These are phyloP conservation scores for Saturnispora galanensis DNA, from an alignment of 805 yeast species.

Conservation along the genomic window DNA sequence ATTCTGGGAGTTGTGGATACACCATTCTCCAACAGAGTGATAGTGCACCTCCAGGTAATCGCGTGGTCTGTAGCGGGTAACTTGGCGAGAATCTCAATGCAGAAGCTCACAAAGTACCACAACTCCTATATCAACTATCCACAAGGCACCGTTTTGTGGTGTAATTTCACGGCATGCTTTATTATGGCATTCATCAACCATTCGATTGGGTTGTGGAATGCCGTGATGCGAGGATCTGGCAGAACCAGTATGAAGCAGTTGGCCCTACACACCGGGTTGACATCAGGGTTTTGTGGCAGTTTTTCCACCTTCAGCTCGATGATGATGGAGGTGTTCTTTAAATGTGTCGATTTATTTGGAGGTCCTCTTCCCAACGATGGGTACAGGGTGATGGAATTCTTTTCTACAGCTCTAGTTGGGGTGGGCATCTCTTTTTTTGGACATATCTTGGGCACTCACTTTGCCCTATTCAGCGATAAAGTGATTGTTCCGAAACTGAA, in stretches of 20 bases:
- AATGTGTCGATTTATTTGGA: constrained; percentile 33
- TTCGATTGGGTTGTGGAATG: constrained; percentile 12
- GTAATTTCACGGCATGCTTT: constrained; percentile 64
- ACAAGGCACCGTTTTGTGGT: constrained; percentile 48
- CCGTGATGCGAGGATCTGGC: constrained; percentile 4
- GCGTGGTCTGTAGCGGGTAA: constrained; percentile 13
- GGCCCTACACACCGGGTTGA: constrained; percentile 47
- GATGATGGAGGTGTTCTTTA: constrained; percentile 43
- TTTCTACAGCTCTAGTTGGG: constrained; percentile 54
- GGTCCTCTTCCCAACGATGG: constrained; percentile 46
- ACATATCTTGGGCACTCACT: constrained; percentile 47
- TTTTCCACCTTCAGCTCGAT: constrained; percentile 69
- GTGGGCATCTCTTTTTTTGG: constrained; percentile 53
- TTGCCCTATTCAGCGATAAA: constrained; percentile 16
- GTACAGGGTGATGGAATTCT: constrained; percentile 69
- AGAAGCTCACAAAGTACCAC: constrained; percentile 11
- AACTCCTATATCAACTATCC: constrained; percentile 13
- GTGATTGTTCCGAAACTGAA: constrained; percentile 7
- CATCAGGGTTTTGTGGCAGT: constrained; percentile 80
- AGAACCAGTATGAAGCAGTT: constrained; percentile 30
- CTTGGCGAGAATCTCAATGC: constrained; percentile 12
- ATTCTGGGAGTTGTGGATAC: constrained; percentile 11
- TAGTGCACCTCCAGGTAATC: constrained; percentile 9
- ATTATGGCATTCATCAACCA: constrained; percentile 44
- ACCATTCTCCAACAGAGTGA: constrained; percentile 11